Conservation (phyloP, 495 filamentous ascomycete species). For the Articulospora tetracladia region DNA sequence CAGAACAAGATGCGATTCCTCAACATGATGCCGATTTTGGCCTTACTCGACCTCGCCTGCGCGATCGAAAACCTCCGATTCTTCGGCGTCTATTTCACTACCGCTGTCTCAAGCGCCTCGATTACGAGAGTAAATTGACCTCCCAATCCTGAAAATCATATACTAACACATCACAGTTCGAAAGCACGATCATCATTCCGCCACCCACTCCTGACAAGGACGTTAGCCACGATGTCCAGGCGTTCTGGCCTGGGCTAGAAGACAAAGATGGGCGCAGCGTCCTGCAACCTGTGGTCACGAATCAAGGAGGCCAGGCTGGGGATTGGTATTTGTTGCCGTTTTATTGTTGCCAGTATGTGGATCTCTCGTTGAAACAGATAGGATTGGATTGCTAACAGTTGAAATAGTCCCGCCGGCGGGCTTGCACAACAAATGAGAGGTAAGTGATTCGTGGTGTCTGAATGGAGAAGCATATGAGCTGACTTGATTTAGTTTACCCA, state of each 20-base stretch:
- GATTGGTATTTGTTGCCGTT: conserved; percentile 14
- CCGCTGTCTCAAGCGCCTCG: not conserved
- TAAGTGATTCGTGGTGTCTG: not conserved
- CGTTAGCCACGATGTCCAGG: not conserved
- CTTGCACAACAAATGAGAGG: not conserved
- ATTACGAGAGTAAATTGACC: not conserved
- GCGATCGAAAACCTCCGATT: not conserved
- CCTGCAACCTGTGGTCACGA: conserved; percentile 12
- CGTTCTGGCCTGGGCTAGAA: conserved; percentile 15
- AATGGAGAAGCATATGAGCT: not conserved
- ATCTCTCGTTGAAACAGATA: not conserved
- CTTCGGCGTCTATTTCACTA: not conserved
- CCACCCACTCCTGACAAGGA: not conserved
- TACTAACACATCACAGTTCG: conserved; percentile 1
- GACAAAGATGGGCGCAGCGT: not conserved
- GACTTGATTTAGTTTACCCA: not conserved
- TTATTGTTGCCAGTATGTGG: conserved; percentile 16
- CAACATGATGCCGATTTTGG: too few species aligned
- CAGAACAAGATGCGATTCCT: too few species aligned
- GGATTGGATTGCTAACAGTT: not conserved
- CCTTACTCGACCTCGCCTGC: too few species aligned
- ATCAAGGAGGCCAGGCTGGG: conserved; percentile 7
- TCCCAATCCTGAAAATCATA: too few species aligned
- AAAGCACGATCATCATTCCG: conserved; percentile 17
- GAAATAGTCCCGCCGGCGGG: not conserved